Evolutionary conservation across 257 asterid genomes (phyloP).

Genomic region (Capsicum baccatum): DNA sequence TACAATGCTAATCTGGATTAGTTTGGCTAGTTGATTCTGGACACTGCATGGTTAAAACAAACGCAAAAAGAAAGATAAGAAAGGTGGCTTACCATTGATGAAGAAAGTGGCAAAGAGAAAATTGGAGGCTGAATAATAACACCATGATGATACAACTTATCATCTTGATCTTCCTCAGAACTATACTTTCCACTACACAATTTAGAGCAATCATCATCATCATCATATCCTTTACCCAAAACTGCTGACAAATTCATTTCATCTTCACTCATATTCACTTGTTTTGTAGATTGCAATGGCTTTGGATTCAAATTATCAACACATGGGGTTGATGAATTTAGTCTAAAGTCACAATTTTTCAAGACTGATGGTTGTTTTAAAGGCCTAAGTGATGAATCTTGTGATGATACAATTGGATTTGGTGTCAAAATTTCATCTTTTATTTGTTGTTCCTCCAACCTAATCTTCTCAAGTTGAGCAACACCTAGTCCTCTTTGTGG

Average conservation of each 20-base stretch:
- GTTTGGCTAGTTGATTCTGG: not conserved
- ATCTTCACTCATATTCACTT: constrained; percentile 39
- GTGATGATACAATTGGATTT: constrained; percentile 37
- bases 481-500: constrained; percentile 96
- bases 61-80: not conserved
- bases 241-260: constrained; percentile 39
- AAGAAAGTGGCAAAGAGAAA: constrained; percentile 49
- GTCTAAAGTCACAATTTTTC: constrained; percentile 44
- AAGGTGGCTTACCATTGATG: constrained; percentile 54
- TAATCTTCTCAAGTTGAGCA: constrained; percentile 91
- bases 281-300: constrained; percentile 43
- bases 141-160: constrained; percentile 47
- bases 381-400: constrained; percentile 47
- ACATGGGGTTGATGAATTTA: constrained; percentile 48
- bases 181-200: constrained; percentile 50
- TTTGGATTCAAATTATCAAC: constrained; percentile 43
- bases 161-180: constrained; percentile 42
- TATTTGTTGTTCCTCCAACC: constrained; percentile 72
- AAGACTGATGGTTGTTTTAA: constrained; percentile 38
- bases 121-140: constrained; percentile 38
- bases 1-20: not conserved
- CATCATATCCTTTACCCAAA: constrained; percentile 36
- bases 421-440: constrained; percentile 48
- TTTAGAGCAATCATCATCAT: constrained; percentile 46
- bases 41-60: not conserved